A percentile compares a stretch with the other conserved stretches of the same genome.
These are phyloP conservation scores for Tephrocybe sp. DNA, from an alignment of 768 basidiomycete genomes.

Conservation along the genomic window DNA sequence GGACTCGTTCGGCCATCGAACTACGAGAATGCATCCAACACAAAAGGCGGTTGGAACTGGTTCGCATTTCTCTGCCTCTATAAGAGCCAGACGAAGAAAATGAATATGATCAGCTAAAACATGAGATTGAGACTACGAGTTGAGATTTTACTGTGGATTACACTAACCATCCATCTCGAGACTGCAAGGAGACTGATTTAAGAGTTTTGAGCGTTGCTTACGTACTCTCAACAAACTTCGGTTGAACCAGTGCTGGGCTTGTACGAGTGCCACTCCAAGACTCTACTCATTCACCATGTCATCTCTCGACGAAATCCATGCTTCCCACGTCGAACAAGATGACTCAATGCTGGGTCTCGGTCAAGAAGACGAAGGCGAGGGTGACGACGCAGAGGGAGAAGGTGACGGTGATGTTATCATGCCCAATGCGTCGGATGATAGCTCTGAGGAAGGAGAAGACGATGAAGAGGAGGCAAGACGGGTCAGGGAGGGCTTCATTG, in stretches of 20 bases:
- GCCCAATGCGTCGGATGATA: constrained; percentile 66
- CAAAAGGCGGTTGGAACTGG: constrained; percentile 80
- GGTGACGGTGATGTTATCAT: constrained; percentile 54
- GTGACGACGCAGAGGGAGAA: constrained; percentile 43
- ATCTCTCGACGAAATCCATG: constrained; percentile 41
- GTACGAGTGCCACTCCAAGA: constrained; percentile 3
- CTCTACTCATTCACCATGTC: constrained; percentile 46
- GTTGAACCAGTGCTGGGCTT: no score
- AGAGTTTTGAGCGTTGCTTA: constrained; percentile 11
- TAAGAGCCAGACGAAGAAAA: constrained; percentile 64
- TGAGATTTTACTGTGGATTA: no score
- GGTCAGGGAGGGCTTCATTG: constrained; percentile 88
- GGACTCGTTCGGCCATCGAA: constrained; percentile 36
- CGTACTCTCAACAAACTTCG: constrained; percentile 21
- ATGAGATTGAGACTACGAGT: background rate
- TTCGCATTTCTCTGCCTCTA: constrained; percentile 66
- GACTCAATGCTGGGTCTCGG: constrained; percentile 60
- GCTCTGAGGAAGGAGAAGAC: constrained; percentile 87
- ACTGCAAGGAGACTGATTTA: background rate
- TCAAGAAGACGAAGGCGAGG: constrained; percentile 47
- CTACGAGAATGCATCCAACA: constrained; percentile 81
- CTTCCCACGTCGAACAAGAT: constrained; percentile 30
- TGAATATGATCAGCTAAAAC: constrained; percentile 22
- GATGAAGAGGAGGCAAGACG: constrained; percentile 83
- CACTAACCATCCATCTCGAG: constrained; percentile 14